Evolutionary conservation across 768 basidiomycete genomes (phyloP).

Genomic region (Infundibulicybe gibba): DNA sequence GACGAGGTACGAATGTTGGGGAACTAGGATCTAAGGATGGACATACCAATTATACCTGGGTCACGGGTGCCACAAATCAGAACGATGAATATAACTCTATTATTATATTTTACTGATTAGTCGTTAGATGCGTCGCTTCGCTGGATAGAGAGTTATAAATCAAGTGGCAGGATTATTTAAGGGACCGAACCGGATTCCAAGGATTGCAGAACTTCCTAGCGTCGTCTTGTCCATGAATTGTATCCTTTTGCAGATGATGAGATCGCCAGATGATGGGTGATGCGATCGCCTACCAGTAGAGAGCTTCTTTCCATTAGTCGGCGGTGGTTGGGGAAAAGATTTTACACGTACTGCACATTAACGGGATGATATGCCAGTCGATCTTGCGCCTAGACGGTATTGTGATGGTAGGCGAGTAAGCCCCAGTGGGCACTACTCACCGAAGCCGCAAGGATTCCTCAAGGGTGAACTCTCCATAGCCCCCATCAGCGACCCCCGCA

Average conservation of each 20-base stretch:
- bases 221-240: slow-evolving; percentile 81
- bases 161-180: background rate
- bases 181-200: slow-evolving; percentile 59
- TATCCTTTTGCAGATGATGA: slow-evolving; percentile 38
- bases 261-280: background rate
- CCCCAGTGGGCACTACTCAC: background rate
- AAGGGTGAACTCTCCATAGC: background rate
- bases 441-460: background rate
- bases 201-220: slow-evolving; percentile 60
- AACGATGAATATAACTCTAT: slow-evolving; percentile 48
- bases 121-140: slow-evolving; percentile 55
- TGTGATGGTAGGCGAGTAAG: background rate
- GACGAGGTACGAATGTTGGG: background rate
- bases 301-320: slow-evolving; percentile 49
- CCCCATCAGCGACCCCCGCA: too few species aligned
- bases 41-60: slow-evolving; percentile 13
- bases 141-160: slow-evolving; percentile 24
- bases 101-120: slow-evolving; percentile 50
- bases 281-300: slow-evolving; percentile 38
- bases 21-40: too few species aligned
- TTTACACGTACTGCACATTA: slow-evolving; percentile 69
- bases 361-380: slow-evolving; percentile 71
- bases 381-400: slow-evolving; percentile 55
- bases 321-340: background rate
- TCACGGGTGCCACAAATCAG: slow-evolving; percentile 40